These are phyloP conservation scores for Silybum marianum DNA, from an alignment of 129 eudicot genomes.

Conservation along the genomic window DNA sequence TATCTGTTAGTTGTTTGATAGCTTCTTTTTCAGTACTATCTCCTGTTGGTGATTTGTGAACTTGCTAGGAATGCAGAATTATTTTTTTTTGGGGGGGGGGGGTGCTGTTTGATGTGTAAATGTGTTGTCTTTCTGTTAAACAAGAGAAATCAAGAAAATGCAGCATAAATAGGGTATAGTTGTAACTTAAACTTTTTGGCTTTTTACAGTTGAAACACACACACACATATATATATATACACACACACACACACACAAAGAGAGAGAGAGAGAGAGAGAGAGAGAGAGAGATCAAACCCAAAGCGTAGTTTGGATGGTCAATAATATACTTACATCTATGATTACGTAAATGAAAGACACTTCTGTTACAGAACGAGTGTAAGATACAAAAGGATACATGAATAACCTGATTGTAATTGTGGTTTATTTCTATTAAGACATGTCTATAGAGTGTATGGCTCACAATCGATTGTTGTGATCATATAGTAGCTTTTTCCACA, in stretches of 20 bases:
- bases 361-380: neutral
- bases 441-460: neutral
- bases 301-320: too few relatives aligned
- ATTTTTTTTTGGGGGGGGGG: too few relatives aligned
- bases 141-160: neutral
- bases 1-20: neutral
- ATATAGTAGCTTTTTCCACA: slow-evolving; percentile 9
- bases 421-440: neutral
- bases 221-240: too few relatives aligned
- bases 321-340: too few relatives aligned
- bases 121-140: neutral
- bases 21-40: neutral
- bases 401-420: neutral
- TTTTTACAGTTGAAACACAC: too few relatives aligned
- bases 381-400: neutral
- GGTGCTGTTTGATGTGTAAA: neutral
- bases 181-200: too few relatives aligned
- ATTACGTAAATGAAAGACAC: neutral
- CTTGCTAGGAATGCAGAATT: neutral
- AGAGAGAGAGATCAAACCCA: too few relatives aligned
- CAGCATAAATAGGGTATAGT: too few relatives aligned
- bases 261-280: too few relatives aligned
- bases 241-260: too few relatives aligned
- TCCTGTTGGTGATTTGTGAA: too few relatives aligned
- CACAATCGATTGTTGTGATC: neutral